A percentile compares a stretch with the other conserved stretches of the same genome.
These are phyloP conservation scores for Wilhelminamyces savonicus DNA, from an alignment of 805 yeast species.

Conservation along the genomic window DNA sequence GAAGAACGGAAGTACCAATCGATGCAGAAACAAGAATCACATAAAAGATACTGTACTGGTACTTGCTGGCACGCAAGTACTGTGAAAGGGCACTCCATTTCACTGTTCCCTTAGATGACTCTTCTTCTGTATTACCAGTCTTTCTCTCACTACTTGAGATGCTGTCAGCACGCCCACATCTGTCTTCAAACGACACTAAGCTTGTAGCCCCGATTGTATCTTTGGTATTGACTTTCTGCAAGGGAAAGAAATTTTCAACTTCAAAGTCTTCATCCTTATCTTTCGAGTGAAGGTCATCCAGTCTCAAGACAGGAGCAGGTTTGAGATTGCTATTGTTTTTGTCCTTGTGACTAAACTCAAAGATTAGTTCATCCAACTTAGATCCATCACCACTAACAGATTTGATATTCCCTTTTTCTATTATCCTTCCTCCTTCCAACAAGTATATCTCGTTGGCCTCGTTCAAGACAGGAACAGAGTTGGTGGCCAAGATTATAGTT, in stretches of 20 bases:
- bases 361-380: constrained; percentile 26
- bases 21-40: constrained; percentile 14
- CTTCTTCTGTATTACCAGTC: constrained; percentile 7
- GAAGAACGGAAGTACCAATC: constrained; percentile 13
- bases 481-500: constrained; percentile 54
- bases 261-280: constrained; percentile 17
- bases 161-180: constrained; percentile 20
- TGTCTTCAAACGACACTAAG: constrained; percentile 28
- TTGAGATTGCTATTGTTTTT: constrained; percentile 2
- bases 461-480: constrained; percentile 47
- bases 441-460: constrained; percentile 58
- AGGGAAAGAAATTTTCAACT: constrained; percentile 4
- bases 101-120: constrained; percentile 18
- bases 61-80: constrained; percentile 28
- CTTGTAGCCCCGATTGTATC: constrained; percentile 19
- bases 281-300: too few species aligned
- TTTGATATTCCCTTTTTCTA: constrained; percentile 48
- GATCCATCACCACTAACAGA: constrained; percentile 37
- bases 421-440: constrained; percentile 46
- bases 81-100: constrained; percentile 21
- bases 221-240: constrained; percentile 10
- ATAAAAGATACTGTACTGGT: constrained; percentile 16
- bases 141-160: constrained; percentile 10
- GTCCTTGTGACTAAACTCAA: constrained; percentile 22
- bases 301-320: constrained; percentile 3